Base-by-base conservation (phyloP, 2,329 filamentous ascomycete species). In the Trichocomaceae sp. region DNA sequence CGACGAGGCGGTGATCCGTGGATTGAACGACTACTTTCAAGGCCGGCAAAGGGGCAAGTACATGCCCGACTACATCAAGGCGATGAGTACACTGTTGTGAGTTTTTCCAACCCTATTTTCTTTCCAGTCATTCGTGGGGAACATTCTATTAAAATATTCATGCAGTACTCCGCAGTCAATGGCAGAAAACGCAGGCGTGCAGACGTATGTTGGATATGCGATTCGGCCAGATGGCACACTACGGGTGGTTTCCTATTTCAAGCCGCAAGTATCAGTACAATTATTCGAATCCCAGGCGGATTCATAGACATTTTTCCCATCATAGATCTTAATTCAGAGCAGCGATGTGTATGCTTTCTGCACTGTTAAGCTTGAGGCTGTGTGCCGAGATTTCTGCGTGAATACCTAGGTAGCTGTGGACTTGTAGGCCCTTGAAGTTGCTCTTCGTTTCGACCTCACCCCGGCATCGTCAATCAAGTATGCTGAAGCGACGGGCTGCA, bases 1-100 rank as follows among this genome's bases (percentile, higher is more conserved):
- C 33, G 61, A 63, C 39, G 29, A 54, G 15, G 46, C 54, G 7
- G 47, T 58, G 19, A 52, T 48, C 10, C 47, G 42, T 20, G 58
- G 53, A 8, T 41, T 59, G 44, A 41, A 41, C 37, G 37, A 41
- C 37, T 41, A 41, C 37, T 41, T 41, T 41, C 37, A 41, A 41
- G 37, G 37, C 37, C 3, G 37, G 37, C 2, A 41, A 10, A 41
- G 19, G 37, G 37, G 37, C 5, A 41, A 41, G 10, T 41, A 41
- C 37, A 41, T 41, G 37, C 37, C 37, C 37, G 37, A 41, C 2
- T 41, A 41, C 37, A 41, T 41, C 37, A 41, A 41, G 37, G 37
- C 37, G 5, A 41, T 41, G 37, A 41, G 37, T 41, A 41, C 37
- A 41, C 37, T 41, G 37, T 41, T 41, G 37, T 41, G 37, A 10